phyloP scores from a whole-genome alignment of 345 rosid genomes.

The Carallia pectinifolia region DNA sequence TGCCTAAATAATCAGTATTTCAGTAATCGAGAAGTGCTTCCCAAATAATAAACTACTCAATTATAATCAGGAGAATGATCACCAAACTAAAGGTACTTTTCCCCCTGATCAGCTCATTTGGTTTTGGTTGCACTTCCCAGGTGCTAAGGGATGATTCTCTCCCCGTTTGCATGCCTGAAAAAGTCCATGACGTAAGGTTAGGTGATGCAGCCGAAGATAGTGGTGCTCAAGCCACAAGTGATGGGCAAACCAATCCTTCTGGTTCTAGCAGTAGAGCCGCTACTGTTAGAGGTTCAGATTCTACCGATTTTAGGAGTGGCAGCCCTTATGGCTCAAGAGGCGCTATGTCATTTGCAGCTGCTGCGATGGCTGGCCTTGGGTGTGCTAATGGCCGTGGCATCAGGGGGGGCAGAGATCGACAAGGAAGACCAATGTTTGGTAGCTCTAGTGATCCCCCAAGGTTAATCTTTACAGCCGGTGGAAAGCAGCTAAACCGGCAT shows the following conservation, averaged over 20 bases:
- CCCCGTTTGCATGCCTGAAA: slow-evolving; percentile 88
- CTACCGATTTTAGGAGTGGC: slow-evolving; percentile 67
- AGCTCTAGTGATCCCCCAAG: slow-evolving; percentile 75
- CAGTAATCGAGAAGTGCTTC: too few species aligned
- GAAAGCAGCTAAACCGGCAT: slow-evolving; percentile 87
- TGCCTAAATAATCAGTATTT: too few species aligned
- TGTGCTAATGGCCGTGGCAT: slow-evolving; percentile 89
- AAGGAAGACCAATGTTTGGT: slow-evolving; percentile 64
- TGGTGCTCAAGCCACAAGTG: slow-evolving; percentile 45
- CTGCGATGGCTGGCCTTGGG: slow-evolving; percentile 98
- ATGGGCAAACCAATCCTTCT: slow-evolving; percentile 57
- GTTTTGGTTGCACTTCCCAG: slow-evolving; percentile 39
- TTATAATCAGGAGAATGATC: not conserved
- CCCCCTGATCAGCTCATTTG: not conserved
- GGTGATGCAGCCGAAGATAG: slow-evolving; percentile 75
- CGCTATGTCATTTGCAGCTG: slow-evolving; percentile 96
- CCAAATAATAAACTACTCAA: not conserved
- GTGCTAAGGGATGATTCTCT: slow-evolving; percentile 81
- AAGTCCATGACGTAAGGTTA: slow-evolving; percentile 94
- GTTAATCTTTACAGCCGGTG: slow-evolving; percentile 78
- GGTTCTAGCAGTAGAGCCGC: slow-evolving; percentile 86
- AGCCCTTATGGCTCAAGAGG: slow-evolving; percentile 83
- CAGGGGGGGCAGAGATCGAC: slow-evolving; percentile 90
- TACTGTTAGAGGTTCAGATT: slow-evolving; percentile 65
- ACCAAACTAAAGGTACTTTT: not conserved